Evolutionary conservation across 2,329 filamentous ascomycete genomes (phyloP).

Genomic region (Ophiostoma quercus): DNA sequence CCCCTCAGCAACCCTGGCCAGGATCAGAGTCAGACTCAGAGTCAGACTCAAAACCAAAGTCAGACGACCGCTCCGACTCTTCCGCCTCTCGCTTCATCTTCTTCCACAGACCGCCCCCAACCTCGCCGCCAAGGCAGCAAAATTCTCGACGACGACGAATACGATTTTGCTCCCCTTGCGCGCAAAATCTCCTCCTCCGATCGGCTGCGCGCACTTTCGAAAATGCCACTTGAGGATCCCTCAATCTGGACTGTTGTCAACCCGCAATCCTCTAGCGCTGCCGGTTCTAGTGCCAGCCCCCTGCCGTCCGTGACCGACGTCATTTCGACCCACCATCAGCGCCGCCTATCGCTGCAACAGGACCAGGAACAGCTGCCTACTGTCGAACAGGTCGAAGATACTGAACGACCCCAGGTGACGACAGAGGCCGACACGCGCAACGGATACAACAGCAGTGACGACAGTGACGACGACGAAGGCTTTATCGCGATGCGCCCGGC

Average conservation of each 20-base stretch:
- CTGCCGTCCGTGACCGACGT: neutral
- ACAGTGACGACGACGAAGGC: conserved; percentile 23
- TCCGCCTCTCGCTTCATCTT: neutral
- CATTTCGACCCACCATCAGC: conserved; percentile 13
- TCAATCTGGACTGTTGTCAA: conserved; percentile 36
- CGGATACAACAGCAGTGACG: conserved; percentile 12
- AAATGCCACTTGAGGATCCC: conserved; percentile 35
- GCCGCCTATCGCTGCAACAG: neutral
- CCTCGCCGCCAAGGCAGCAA: conserved; percentile 28
- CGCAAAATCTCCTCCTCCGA: conserved; percentile 38
- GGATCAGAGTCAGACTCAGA: neutral
- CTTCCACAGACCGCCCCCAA: neutral
- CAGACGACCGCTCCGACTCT: conserved; percentile 1
- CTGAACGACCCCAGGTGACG: neutral
- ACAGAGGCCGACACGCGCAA: neutral
- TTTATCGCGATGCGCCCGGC: conserved; percentile 27
- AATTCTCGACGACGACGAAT: conserved; percentile 33
- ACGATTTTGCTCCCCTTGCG: conserved; percentile 33
- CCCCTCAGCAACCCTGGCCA: neutral
- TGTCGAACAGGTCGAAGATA: conserved; percentile 1
- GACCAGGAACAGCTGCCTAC: neutral
- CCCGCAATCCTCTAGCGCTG: conserved; percentile 25
- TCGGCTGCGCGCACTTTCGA: conserved; percentile 36
- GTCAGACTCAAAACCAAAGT: neutral
- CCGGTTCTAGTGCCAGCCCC: neutral